phyloP scores from a whole-genome alignment of 2,329 filamentous ascomycete genomes.

The Tolypocladium sp. region DNA sequence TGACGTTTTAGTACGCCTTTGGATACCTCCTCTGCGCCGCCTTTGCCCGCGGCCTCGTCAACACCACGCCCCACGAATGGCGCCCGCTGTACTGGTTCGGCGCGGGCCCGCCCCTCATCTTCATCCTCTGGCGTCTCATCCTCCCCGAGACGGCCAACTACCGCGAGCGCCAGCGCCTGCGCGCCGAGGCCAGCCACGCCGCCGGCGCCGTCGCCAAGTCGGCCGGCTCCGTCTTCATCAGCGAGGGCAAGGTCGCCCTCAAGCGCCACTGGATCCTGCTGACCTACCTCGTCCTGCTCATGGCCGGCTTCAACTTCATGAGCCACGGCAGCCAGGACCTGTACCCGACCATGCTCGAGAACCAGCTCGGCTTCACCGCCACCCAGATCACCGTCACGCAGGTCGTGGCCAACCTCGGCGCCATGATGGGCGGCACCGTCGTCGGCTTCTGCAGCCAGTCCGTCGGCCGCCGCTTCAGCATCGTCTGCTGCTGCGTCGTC shows the following conservation, averaged over 20 bases:
- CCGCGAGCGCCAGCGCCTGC: conserved; percentile 54
- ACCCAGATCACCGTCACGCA: conserved; percentile 60
- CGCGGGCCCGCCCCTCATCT: conserved; percentile 67
- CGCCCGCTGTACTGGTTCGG: conserved; percentile 85
- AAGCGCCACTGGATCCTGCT: conserved; percentile 74
- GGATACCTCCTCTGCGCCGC: conserved; percentile 55
- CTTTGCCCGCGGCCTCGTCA: conserved; percentile 56
- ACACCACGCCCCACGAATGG: conserved; percentile 74
- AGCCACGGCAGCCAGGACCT: conserved; percentile 63
- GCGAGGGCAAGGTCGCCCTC: conserved; percentile 70
- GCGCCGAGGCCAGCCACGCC: conserved; percentile 29
- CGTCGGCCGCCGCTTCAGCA: conserved; percentile 59
- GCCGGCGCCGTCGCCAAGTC: conserved; percentile 18
- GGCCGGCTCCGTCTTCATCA: conserved; percentile 51
- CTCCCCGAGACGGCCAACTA: conserved; percentile 74
- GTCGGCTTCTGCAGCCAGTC: conserved; percentile 62
- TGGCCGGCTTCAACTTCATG: conserved; percentile 93
- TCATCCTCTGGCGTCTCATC: conserved; percentile 69
- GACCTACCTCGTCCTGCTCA: conserved; percentile 73
- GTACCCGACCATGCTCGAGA: conserved; percentile 51
- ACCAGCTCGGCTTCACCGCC: conserved; percentile 42
- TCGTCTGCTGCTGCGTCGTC: conserved; percentile 52
- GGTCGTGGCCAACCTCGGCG: conserved; percentile 63
- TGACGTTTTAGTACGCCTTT: conserved; percentile 38
- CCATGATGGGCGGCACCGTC: conserved; percentile 56